Percentiles rank a stretch among this genome's conserved stretches.
These are phyloP conservation scores for Dictyostelium intermedium DNA, from an alignment of 78 protist species.

Conservation along the genomic window DNA sequence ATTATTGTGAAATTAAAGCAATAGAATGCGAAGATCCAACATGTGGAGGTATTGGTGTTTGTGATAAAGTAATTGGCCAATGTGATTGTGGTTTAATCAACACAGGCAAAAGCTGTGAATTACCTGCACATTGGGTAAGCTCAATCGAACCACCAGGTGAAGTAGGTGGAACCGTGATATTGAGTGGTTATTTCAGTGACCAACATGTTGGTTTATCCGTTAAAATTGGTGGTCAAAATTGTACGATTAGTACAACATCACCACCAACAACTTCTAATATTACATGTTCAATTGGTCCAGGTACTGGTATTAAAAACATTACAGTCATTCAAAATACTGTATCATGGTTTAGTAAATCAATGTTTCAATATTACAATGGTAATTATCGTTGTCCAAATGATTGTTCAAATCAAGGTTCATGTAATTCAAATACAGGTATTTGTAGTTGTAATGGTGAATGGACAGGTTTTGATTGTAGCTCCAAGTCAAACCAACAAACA, in stretches of 20 bases:
- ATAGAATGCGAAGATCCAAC: background rate
- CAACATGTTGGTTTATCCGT: background rate
- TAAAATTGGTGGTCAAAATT: background rate
- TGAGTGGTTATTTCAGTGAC: background rate
- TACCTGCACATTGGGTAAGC: background rate
- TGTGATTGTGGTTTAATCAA: background rate
- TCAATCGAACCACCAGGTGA: background rate
- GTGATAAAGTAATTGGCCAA: background rate
- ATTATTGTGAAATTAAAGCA: background rate
- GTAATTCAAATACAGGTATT: background rate
- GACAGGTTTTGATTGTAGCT: constrained; percentile 7
- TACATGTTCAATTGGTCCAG: background rate
- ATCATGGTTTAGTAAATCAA: background rate
- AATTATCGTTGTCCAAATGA: background rate
- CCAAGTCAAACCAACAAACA: background rate
- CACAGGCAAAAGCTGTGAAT: background rate
- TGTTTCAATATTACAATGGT: background rate
- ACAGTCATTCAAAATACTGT: background rate
- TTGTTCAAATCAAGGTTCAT: background rate
- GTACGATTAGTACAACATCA: background rate
- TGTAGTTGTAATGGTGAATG: background rate
- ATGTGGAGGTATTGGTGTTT: background rate
- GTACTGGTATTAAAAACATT: background rate
- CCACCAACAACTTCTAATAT: background rate
- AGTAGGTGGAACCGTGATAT: background rate